Base-by-base conservation (phyloP, 176 grass and related monocot genomes). In the Pharus latifolius region DNA sequence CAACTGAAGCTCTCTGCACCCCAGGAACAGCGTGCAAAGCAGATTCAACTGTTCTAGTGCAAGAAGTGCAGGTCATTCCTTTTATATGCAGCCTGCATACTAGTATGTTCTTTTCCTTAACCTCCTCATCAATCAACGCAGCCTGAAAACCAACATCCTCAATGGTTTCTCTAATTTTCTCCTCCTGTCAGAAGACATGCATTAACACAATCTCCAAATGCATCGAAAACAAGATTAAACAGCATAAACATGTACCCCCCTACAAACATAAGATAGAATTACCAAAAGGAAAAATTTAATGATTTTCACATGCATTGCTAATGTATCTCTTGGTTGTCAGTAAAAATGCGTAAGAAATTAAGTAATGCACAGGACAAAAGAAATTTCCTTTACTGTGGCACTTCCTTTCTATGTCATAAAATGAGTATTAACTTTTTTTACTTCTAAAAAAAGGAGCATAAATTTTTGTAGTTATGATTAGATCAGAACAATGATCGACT, bases 21-120 rank as follows among this genome's bases (percentile, higher is more conserved):
- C 94, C 94, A 45, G 75, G 71, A 79, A 83, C 59, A 75, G 63
- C 72, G 82, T 80, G 80, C 83, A 98, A 59, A 62, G 67, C 72
- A 72, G 79, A 98, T 76, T 90, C 84, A 46, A 98, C 75, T 34
- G 81, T 88, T 35, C 38, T 76, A 67, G 89, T 28, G 72, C 94
- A 98, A 80, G 90, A 88, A 38, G 87, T 93, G 63, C 94, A 91
- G 29, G 78, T 82, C 94, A 98, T 98, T 68, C 87, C 94, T 78
- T 90, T 98, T 85, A 98, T 88, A 46, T 88, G 87, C 75, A 98
- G 18, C 44, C 89, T 87, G 56, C 94, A 98, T 61, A 72, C 48
- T 72, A 90, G 56, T 87, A 84, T 81, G 25, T 56, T 82, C 58
- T 87, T 92, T 87, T 85, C 83, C 61, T 78, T 85, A n/a, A 91